Evolutionary conservation across 2,329 filamentous ascomycete genomes (phyloP), one percentile per base, ranked within the genome.

Genomic region (Lecanoromycetidae sp.): DNA sequence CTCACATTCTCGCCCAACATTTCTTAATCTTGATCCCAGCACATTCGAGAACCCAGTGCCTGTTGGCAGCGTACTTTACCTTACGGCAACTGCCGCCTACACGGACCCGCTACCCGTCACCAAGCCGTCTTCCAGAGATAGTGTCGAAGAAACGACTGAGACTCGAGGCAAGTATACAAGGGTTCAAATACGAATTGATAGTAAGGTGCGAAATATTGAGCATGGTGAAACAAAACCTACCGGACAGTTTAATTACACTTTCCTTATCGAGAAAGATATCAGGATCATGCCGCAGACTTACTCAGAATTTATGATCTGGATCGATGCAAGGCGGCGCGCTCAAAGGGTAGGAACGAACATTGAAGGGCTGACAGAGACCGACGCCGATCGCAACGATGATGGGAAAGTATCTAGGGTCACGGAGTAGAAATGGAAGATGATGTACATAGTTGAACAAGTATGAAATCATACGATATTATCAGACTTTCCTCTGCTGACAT

Each of bases 211-310:
- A 17, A 77, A 85, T 57, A 78, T 86, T 25, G 80, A 84, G 63
- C 80, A 84, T 57, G 79, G 77, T 5, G 71, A 72, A 40, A 75
- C 77, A 20, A 80, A 77, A 57, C 74, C 79, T 2, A 85, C 82
- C 0, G 82, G 82, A 4, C 79, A 82, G 56, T 86, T 87, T 66
- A 83, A 84, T 56, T 86, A 86, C 59, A 85, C 82, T 0, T 84
- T 84, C 58, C 69, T 73, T 45, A 78, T 84, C 2, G 74, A 79
- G 46, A 75, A 71, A 57, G 74, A 80, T 55, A 69, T 84, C 37
- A 72, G 77, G 56, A 75, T 84, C 17, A 76, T 84, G 67, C 81
- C 81, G 3, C 67, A 71, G 58, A 74, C 69, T 10, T 81, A 80
- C 55, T 69, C 71, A 1, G 77, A 80, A 55, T 79, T 77, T 53